Evolutionary conservation across 2,329 filamentous ascomycete species (phyloP).

Genomic region (Raffaelea deltoideospora): DNA sequence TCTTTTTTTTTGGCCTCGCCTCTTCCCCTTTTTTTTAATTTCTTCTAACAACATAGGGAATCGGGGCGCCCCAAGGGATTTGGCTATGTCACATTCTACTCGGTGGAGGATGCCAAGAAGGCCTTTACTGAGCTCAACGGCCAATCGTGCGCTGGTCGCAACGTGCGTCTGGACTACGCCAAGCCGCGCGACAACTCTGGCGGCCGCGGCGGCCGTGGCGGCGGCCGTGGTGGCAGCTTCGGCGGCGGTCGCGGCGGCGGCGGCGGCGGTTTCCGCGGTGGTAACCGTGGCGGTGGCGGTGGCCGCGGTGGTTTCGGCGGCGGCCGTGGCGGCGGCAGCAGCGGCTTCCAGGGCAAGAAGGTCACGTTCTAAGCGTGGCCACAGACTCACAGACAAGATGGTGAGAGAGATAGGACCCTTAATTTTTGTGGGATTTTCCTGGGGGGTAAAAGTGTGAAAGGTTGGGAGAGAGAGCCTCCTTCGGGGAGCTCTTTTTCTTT

Average conservation of each 20-base stretch:
- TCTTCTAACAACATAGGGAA: constrained; percentile 33
- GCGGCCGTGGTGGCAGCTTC: constrained; percentile 29
- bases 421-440: neutral
- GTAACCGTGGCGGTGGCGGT: constrained; percentile 34
- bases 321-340: constrained; percentile 31
- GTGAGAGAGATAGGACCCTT: too few species aligned
- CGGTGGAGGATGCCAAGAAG: constrained; percentile 66
- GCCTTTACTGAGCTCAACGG: constrained; percentile 50
- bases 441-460: neutral
- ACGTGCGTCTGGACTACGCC: constrained; percentile 72
- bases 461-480: constrained; percentile 6
- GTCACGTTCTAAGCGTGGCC: constrained; percentile 31
- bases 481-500: neutral
- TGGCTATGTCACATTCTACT: constrained; percentile 74
- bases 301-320: constrained; percentile 34
- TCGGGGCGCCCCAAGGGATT: constrained; percentile 80
- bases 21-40: constrained; percentile 13
- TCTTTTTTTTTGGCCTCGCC: constrained; percentile 15
- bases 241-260: constrained; percentile 18
- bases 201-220: constrained; percentile 28
- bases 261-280: constrained; percentile 26
- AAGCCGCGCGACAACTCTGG: constrained; percentile 41
- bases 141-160: constrained; percentile 52
- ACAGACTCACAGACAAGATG: too few species aligned
- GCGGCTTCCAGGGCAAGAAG: constrained; percentile 67